Conservation (phyloP, 1,284 basidiomycete genomes). For the Papiliotrema laurentii region DNA sequence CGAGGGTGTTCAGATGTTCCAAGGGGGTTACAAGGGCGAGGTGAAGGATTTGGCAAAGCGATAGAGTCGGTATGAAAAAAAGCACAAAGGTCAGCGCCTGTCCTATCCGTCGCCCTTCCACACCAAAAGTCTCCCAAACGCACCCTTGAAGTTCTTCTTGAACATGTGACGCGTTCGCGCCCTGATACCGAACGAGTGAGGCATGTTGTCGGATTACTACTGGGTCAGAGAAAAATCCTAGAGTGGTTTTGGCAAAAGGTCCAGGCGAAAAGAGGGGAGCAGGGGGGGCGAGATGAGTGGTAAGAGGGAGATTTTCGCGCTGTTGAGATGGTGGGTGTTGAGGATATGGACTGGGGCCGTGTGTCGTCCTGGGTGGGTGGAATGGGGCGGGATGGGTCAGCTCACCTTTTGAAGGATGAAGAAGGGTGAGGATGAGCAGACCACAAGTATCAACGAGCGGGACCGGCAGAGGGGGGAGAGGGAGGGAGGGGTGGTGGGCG, state of each 20-base stretch:
- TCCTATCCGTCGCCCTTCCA: constrained; percentile 8
- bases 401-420: constrained; percentile 3
- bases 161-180: constrained; percentile 99
- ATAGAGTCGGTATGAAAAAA: background rate
- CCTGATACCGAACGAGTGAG: constrained; percentile 99
- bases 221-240: background rate
- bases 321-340: too few relatives aligned
- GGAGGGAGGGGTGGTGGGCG: background rate
- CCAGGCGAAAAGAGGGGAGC: background rate
- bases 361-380: background rate
- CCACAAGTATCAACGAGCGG: background rate
- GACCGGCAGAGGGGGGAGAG: background rate
- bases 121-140: constrained; percentile 2
- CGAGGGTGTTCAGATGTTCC: background rate
- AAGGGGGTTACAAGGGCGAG: background rate
- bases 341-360: too few relatives aligned
- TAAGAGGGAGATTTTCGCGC: too few relatives aligned
- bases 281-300: background rate
- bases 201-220: constrained; percentile 70
- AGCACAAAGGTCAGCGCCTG: constrained; percentile 12
- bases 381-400: background rate
- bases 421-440: background rate
- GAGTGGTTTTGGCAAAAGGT: background rate
- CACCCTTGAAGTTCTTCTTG: constrained; percentile 94
- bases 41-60: background rate